Conservation (phyloP, 352 stramenopile genomes). For the Pythium sp. region DNA sequence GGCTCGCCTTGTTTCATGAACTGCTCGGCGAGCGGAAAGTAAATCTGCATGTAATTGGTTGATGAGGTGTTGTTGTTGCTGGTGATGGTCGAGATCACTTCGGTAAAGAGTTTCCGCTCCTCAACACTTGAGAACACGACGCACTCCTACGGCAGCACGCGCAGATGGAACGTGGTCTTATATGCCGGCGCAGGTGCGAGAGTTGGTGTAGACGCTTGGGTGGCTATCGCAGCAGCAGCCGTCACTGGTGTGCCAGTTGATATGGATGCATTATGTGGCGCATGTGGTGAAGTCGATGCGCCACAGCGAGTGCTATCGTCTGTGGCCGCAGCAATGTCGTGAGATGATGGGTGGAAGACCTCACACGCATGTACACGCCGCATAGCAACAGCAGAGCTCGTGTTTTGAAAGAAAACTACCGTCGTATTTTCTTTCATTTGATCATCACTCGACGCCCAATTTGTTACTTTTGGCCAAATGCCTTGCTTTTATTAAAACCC, state of each 20-base stretch:
- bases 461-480: no score
- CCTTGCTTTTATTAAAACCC: no score
- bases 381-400: no score
- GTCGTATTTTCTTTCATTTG: no score
- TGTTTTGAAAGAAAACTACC: no score
- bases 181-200: constrained; percentile 7
- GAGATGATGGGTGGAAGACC: no score
- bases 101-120: constrained; percentile 81
- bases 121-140: constrained; percentile 82
- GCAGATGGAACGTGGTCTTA: constrained; percentile 78
- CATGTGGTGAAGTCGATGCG: neutral
- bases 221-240: neutral
- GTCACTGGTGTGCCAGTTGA: neutral
- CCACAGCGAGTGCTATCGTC: no score
- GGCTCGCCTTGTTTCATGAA: constrained; percentile 92
- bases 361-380: no score
- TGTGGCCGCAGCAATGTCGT: no score
- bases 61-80: constrained; percentile 10
- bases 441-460: no score
- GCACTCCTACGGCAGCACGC: constrained; percentile 73
- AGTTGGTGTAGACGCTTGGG: neutral
- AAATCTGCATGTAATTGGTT: constrained; percentile 85
- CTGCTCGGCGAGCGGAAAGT: constrained; percentile 91
- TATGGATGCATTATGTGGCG: neutral
- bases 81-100: constrained; percentile 34